These are phyloP conservation scores for Gracilaria vermiculophylla DNA, from an alignment of 23 red algal species.

Conservation along the genomic window DNA sequence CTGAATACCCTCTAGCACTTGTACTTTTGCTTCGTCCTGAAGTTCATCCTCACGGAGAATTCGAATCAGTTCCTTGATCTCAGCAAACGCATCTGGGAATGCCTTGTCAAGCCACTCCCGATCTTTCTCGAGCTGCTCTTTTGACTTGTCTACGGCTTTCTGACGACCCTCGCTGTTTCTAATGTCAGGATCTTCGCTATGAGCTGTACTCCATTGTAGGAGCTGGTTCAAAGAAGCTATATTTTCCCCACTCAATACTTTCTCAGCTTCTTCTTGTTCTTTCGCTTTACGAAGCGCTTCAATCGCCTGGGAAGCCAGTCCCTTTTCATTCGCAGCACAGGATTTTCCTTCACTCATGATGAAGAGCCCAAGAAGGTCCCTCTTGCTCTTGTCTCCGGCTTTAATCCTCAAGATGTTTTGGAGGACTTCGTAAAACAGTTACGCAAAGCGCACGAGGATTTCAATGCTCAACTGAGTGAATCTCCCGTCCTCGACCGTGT, in stretches of 20 bases:
- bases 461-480: no score
- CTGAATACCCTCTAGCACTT: slow-evolving; percentile 50
- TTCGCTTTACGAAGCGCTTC: slow-evolving; percentile 9
- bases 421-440: no score
- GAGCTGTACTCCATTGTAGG: slow-evolving; percentile 65
- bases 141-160: slow-evolving; percentile 1
- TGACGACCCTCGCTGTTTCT: neutral
- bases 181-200: neutral
- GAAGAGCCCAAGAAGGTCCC: no score
- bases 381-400: no score
- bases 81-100: slow-evolving; percentile 66
- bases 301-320: neutral
- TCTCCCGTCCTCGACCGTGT: no score
- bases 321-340: neutral
- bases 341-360: neutral
- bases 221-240: slow-evolving; percentile 65
- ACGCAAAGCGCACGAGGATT: no score
- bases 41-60: slow-evolving; percentile 24
- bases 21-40: slow-evolving; percentile 4
- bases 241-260: slow-evolving; percentile 19
- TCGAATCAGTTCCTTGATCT: slow-evolving; percentile 33
- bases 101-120: slow-evolving; percentile 77
- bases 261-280: neutral
- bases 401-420: no score
- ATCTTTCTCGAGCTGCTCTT: slow-evolving; percentile 38